Evolutionary conservation across 2,329 filamentous ascomycete species (phyloP), one percentile per base, ranked within the genome.

Genomic region (Eurotiales sp.): DNA sequence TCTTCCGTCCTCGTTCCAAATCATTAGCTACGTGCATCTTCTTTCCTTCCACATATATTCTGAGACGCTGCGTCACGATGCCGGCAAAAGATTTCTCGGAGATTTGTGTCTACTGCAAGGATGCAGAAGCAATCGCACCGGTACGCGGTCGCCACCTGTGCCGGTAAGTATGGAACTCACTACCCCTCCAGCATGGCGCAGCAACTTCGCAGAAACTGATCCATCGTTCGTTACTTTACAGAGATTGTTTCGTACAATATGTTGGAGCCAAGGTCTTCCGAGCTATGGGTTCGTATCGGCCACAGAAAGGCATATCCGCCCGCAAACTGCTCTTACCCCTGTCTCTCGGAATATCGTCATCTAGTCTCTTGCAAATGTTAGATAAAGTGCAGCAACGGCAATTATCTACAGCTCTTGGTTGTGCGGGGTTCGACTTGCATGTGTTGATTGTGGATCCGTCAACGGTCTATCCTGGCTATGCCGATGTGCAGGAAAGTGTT

Each of bases 291-390:
- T 77, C 77, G 36, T 87, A 85, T 63, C 76, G 80, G 41, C 76
- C 83, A 32, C 59, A 61, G 42, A 64, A 57, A 58, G 60, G 61
- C 46, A 53, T 59, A 8, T 61, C 70, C 19, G 71, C 72, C 51
- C 73, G 72, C 58, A 80, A 71, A 59, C 80, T 96, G 43, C 74
- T 96, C 15, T 74, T 96, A 17, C 89, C 90, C 5, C 74, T 96
- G 1, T 96, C 91, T 0, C 85, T 90, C 61, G 92, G 93, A 0
- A 75, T 87, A 1, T 93, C 88, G 1, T 97, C 92, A 0, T 78
- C 87, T 12, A 81, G 84, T 12, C 75, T 99, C 39, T 76, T 95
- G 25, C 81, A 92, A 60, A 77, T 95, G 19, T 74, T 97, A 49
- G 81, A 88, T 66, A 73, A 79, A 54, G 87, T 90, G 62, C 75